Evolutionary conservation across 2,329 filamentous ascomycete species (phyloP), one percentile per base, ranked within the genome.

Genomic region (Magnaporthiopsis incrustans): DNA sequence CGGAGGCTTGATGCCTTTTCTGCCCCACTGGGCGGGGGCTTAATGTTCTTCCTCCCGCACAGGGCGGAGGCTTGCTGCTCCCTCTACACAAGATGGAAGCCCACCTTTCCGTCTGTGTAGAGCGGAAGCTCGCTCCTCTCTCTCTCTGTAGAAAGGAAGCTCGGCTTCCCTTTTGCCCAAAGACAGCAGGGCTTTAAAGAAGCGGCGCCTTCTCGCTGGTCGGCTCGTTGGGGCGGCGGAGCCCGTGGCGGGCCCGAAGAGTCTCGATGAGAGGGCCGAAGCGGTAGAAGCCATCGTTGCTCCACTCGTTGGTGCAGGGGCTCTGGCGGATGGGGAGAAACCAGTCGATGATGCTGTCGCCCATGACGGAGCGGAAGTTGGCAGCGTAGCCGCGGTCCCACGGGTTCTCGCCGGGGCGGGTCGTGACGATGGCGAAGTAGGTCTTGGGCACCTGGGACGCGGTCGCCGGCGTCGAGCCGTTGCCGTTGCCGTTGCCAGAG

Each of bases 301-400:
- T 82, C 60, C 86, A 85, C 69, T 93, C 89, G 63, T 84, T 82
- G 62, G 82, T 82, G 73, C 90, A 94, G 0, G 94, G 94, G 5
- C 90, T 92, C 65, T 84, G 81, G 64, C 81, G 85, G 44, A 96
- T 73, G 0, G 94, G 94, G 1, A 97, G 76, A 15, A 97, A 71
- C 93, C 93, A 98, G 66, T 97, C 90, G 2, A 87, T 67, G 10
- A n/a, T 26, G 26, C 77, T 84, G 60, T 82, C 77, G 0, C 94
- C 94, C 87, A 99, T 92, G 30, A 97, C 85, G 18, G 88, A 83
- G 67, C 86, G 85, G 77, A 92, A 88, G 71, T 98, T 98, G 33
- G 80, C 76, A 25, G 44, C 44, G 67, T 83, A 80, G 2, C 90
- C 91, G 0, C 95, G 78, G 69, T 96, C 85, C 87, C 92, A 99